Conservation (phyloP, 305 asterid genomes). For the Euphrasia arctica region DNA sequence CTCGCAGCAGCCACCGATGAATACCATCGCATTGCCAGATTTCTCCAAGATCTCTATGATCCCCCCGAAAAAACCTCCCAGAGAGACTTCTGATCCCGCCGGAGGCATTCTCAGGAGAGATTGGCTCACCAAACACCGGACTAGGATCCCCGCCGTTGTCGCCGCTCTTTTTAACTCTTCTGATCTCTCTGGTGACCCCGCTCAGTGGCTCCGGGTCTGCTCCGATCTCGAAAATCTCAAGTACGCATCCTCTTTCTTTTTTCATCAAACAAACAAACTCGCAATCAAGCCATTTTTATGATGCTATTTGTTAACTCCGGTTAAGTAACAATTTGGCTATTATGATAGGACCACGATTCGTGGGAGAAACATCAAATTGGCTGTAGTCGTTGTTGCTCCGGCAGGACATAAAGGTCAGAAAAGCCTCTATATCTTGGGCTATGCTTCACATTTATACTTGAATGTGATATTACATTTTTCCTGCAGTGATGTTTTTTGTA, state of each 20-base stretch:
- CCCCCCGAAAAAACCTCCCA: constrained; percentile 43
- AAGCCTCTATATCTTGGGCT: constrained; percentile 21
- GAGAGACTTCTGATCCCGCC: constrained; percentile 45
- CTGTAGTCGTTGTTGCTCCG: constrained; percentile 63
- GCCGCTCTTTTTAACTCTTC: constrained; percentile 70
- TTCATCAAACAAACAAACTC: background rate
- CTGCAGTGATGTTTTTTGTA: constrained; percentile 4
- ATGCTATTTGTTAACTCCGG: background rate
- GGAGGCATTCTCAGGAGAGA: constrained; percentile 66
- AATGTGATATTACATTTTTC: constrained; percentile 4
- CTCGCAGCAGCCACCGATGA: constrained; percentile 81
- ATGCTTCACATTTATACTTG: constrained; percentile 16
- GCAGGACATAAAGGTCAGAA: constrained; percentile 60
- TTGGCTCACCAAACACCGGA: constrained; percentile 93
- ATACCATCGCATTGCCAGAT: constrained; percentile 92
- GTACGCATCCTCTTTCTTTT: constrained; percentile 35
- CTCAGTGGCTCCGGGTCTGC: constrained; percentile 98
- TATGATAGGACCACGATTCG: constrained; percentile 53
- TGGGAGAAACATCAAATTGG: constrained; percentile 80
- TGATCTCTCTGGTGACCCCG: constrained; percentile 82
- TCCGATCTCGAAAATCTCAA: constrained; percentile 84
- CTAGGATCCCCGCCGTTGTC: constrained; percentile 81
- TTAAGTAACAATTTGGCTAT: too few relatives aligned
- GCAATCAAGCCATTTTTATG: background rate
- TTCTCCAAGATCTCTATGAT: constrained; percentile 84